Base-by-base conservation (phyloP, 2,329 filamentous ascomycete species). In the Arachnopeziza araneosa region DNA sequence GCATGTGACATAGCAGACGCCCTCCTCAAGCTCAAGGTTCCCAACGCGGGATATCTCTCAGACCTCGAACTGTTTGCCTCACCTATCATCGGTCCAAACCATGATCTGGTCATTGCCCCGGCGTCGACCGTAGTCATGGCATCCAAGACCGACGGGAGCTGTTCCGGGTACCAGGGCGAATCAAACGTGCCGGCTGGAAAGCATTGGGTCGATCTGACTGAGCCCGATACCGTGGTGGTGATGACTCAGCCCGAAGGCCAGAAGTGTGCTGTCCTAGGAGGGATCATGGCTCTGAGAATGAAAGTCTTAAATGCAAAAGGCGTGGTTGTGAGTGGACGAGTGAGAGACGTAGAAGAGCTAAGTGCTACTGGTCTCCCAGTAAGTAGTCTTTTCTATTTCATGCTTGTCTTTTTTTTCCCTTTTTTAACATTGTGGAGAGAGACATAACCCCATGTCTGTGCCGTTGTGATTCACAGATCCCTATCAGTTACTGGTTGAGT, bases 221-320 rank as follows among this genome's bases (percentile, higher is more conserved):
- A 82, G 24, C 75, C 80, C 0, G 81, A 79, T 8, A 87, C 84
- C 1, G 79, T 91, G 57, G 83, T 86, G 3, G 75, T 92, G 3
- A 79, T 91, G 60, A 82, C 83, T 62, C 88, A 91, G 68, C 86
- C 88, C 0, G 68, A 76, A 0, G 79, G 78, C 0, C 87, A 91
- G 70, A 80, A 79, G 56, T 90, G 89, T 73, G 89, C 89, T 6
- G 80, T 90, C 8, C 80, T 90, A 6, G 89, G 89, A n/a, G 89
- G 89, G 21, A 90, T 92, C 64, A 89, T 91, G 82, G 89, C 87
- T 5, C 76, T 82, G 30, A 79, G 89, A 22, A 88, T 91, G 81
- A 84, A 85, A 67, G 71, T 80, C 17, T 77, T 86, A 12, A 82
- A 83, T 17, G 83, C 82, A 21, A 77, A 78, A 65, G 87, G 80